Evolutionary conservation across 2,329 filamentous ascomycete genomes (phyloP).

Genomic region (Fusarium nurragi): DNA sequence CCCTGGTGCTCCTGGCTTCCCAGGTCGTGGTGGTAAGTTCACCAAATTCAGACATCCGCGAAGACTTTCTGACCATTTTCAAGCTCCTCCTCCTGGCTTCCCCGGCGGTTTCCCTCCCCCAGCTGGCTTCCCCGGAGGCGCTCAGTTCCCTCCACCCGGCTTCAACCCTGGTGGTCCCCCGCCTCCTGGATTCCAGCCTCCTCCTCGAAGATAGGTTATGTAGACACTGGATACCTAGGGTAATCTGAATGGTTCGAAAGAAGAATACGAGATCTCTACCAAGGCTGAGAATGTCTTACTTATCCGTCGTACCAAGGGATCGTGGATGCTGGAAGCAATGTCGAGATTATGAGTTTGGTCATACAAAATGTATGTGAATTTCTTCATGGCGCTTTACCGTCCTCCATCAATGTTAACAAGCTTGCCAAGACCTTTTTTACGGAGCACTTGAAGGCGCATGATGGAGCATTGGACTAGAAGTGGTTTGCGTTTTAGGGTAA

Average conservation of each 20-base stretch:
- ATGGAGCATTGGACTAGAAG: constrained; percentile 21
- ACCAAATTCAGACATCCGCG: constrained; percentile 3
- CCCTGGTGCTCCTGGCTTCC: constrained; percentile 59
- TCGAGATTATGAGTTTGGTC: constrained; percentile 41
- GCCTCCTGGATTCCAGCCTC: constrained; percentile 80
- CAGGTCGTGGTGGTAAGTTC: constrained; percentile 64
- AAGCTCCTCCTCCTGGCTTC: constrained; percentile 61
- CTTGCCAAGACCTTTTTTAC: constrained; percentile 33
- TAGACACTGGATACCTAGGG: constrained; percentile 39
- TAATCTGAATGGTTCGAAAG: constrained; percentile 39
- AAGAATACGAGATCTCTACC: constrained; percentile 39
- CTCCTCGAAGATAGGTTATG: constrained; percentile 65
- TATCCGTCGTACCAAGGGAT: constrained; percentile 34
- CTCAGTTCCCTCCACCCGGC: constrained; percentile 60
- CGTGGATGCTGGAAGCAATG: constrained; percentile 26
- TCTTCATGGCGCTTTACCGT: constrained; percentile 37
- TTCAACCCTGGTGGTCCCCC: constrained; percentile 63
- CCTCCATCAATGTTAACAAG: constrained; percentile 42
- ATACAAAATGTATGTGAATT: constrained; percentile 47
- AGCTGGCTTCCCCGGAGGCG: constrained; percentile 58
- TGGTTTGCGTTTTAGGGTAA: constrained; percentile 22
- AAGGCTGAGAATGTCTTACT: constrained; percentile 35
- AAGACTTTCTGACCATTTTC: constrained; percentile 47
- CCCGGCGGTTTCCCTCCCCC: constrained; percentile 45
- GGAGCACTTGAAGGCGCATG: constrained; percentile 36